Percentiles rank a stretch among this genome's conserved stretches.
Conservation (phyloP, 2,329 filamentous ascomycete genomes). For the Biscogniauxia mediterranea region DNA sequence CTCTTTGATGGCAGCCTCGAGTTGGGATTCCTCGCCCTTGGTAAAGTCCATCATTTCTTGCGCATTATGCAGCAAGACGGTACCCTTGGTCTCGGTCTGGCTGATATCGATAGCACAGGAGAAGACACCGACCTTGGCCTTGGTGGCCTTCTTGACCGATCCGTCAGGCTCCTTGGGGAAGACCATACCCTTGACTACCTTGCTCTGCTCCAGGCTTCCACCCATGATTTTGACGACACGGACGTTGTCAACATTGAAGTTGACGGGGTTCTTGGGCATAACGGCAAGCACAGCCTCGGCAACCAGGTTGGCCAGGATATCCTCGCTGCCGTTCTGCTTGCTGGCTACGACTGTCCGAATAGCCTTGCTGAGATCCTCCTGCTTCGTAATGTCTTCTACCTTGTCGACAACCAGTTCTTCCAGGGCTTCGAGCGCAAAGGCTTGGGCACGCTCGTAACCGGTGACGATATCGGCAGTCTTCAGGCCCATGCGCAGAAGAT, state of each 20-base stretch:
- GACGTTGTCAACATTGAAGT: conserved; percentile 99
- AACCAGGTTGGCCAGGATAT: conserved; percentile 81
- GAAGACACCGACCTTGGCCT: conserved; percentile 95
- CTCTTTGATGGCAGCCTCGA: conserved; percentile 91
- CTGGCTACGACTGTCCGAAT: conserved; percentile 92
- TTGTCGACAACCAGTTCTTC: conserved; percentile 91
- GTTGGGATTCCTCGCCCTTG: conserved; percentile 90
- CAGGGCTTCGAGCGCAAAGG: conserved; percentile 78
- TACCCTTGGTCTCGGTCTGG: conserved; percentile 98
- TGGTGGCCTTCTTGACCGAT: conserved; percentile 81
- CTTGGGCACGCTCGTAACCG: conserved; percentile 93
- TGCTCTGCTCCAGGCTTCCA: conserved; percentile 88
- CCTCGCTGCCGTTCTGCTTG: conserved; percentile 94
- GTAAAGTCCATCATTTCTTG: conserved; percentile 99
- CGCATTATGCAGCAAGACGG: conserved; percentile 92
- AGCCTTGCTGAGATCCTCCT: conserved; percentile 87
- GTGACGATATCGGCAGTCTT: conserved; percentile 98
- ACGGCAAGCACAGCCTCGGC: conserved; percentile 83
- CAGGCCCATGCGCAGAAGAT: conserved; percentile 91
- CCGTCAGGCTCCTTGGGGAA: conserved; percentile 96
- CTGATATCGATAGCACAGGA: conserved; percentile 93
- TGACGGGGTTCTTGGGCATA: conserved; percentile 88
- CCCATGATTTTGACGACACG: conserved; percentile 99
- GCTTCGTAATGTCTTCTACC: conserved; percentile 77
- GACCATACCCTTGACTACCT: conserved; percentile 96